These are phyloP conservation scores for Mycena sanguinolenta DNA, from an alignment of 768 basidiomycete species.

Conservation along the genomic window DNA sequence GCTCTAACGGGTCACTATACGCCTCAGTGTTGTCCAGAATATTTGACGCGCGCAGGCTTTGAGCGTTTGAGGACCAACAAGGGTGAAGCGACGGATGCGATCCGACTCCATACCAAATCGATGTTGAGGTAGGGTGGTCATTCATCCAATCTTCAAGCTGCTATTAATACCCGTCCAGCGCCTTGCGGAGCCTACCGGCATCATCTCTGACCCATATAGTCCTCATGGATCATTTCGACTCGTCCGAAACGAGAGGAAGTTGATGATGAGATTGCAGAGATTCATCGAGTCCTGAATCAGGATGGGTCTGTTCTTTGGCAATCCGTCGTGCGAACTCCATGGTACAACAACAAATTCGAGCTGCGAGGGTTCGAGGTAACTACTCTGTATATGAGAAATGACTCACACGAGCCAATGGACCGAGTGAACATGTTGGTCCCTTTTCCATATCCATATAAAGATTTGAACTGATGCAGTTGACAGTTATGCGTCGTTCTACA, in stretches of 20 bases:
- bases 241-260: slow-evolving; percentile 56
- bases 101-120: slow-evolving; percentile 79
- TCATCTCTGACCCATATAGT: slow-evolving; percentile 63
- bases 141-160: background rate
- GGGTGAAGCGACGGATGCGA: slow-evolving; percentile 59
- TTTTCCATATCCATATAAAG: background rate
- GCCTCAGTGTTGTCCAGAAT: slow-evolving; percentile 68
- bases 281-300: slow-evolving; percentile 57
- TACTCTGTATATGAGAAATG: slow-evolving; percentile 53
- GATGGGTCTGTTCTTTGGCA: slow-evolving; percentile 71
- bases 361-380: slow-evolving; percentile 57
- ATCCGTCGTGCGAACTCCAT: slow-evolving; percentile 64
- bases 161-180: slow-evolving; percentile 35
- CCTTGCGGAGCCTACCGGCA: slow-evolving; percentile 44
- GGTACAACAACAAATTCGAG: slow-evolving; percentile 67
- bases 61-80: slow-evolving; percentile 63
- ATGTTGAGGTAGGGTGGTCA: slow-evolving; percentile 63
- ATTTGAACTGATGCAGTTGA: background rate
- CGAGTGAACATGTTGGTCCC: slow-evolving; percentile 68
- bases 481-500: slow-evolving; percentile 26
- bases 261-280: slow-evolving; percentile 61
- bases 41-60: slow-evolving; percentile 73
- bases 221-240: slow-evolving; percentile 72
- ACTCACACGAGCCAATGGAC: slow-evolving; percentile 59
- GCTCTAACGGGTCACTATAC: slow-evolving; percentile 69